Conservation (phyloP, 1,284 basidiomycete genomes). For the Stereum hirsutum region DNA sequence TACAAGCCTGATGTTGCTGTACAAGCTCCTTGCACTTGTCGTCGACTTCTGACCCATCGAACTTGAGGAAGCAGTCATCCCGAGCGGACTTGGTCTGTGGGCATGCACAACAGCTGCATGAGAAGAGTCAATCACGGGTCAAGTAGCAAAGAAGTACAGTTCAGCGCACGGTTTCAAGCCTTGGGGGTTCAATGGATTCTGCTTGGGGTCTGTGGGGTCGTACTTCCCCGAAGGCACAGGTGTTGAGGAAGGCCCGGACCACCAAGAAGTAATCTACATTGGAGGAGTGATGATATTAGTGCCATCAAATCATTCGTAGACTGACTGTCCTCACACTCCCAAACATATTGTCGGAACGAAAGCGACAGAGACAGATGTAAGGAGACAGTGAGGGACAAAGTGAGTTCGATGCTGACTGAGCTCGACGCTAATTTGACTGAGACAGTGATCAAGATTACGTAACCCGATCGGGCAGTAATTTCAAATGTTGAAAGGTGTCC, state of each 20-base stretch:
- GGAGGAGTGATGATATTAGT: neutral
- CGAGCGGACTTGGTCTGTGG: conserved; percentile 86
- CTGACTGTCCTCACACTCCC: no score
- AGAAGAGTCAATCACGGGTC: neutral
- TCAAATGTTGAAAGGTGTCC: no score
- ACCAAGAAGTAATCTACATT: conserved; percentile 31
- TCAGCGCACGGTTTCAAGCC: conserved; percentile 81
- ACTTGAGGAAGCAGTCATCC: conserved; percentile 89
- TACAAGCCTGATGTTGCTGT: conserved; percentile 79
- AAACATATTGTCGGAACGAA: no score
- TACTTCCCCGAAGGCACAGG: conserved; percentile 29
- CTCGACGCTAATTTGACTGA: no score
- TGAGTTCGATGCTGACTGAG: no score
- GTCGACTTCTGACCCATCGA: conserved; percentile 58
- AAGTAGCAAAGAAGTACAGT: neutral
- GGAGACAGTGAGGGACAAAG: no score
- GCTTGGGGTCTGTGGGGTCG: conserved; percentile 59
- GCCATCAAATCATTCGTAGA: no score
- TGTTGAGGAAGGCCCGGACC: conserved; percentile 23
- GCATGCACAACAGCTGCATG: conserved; percentile 86
- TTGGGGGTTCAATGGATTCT: conserved; percentile 82
- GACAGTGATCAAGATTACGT: no score
- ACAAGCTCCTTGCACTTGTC: conserved; percentile 79
- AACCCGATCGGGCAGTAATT: no score
- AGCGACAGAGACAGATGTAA: no score